Percentiles rank a stretch among this genome's conserved stretches.
Conservation (phyloP, 495 filamentous ascomycete genomes). For the Penicillium canariense region DNA sequence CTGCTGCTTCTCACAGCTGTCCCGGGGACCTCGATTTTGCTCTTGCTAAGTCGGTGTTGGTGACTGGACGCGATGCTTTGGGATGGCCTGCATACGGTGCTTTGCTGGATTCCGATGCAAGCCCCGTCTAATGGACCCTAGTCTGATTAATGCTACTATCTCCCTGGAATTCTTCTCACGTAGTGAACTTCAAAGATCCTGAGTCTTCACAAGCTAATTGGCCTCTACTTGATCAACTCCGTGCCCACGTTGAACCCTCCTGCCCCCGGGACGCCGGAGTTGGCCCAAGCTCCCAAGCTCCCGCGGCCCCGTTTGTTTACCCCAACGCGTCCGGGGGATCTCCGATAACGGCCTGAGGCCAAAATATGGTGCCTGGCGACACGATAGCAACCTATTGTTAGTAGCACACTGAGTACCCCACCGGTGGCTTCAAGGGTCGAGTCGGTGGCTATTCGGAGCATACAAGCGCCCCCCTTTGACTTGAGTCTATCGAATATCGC, state of each 20-base stretch:
- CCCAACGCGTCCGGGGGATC: constrained; percentile 32
- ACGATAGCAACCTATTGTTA: no score
- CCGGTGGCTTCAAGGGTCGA: no score
- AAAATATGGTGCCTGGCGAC: no score
- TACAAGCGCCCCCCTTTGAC: no score
- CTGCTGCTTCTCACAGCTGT: neutral
- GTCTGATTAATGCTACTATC: neutral
- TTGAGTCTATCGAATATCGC: no score
- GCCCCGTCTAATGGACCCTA: neutral
- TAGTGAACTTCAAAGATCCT: no score
- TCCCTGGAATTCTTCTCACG: neutral
- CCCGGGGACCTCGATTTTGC: neutral
- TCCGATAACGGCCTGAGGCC: constrained; percentile 27
- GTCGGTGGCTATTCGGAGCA: no score
- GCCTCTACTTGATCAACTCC: no score
- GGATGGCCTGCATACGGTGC: neutral
- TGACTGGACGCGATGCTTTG: no score
- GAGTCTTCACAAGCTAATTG: no score
- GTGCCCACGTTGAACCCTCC: no score
- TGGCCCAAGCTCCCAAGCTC: constrained; percentile 20
- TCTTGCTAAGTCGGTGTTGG: neutral
- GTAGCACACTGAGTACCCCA: no score
- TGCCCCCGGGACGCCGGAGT: neutral
- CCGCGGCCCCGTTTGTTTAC: constrained; percentile 30
- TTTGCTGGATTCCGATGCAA: neutral